Base-by-base conservation (phyloP, 129 eudicot genomes). In the Artemisia annua region DNA sequence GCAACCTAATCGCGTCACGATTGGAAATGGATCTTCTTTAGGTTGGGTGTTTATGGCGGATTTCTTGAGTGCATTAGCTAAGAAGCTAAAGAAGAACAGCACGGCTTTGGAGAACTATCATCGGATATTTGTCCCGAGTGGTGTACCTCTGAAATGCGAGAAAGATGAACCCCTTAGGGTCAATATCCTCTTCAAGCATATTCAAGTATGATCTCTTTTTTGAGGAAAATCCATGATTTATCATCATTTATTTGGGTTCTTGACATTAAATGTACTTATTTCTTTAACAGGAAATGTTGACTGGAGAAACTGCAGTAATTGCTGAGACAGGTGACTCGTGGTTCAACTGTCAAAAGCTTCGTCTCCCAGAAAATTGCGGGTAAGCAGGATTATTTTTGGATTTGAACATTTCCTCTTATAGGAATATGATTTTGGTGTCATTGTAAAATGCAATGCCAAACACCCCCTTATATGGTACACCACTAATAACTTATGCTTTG, bases 321-420 rank as follows among this genome's bases (percentile, higher is more conserved):
- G 94, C 97, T 17, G 94, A 92, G 82, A 92, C 97, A n/a, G 97
- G 97, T 44, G 97, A 92, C 72, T 92, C 96, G 0, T 92, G 97
- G 97, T 92, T 92, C 79, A 92, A 89, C 50, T 92, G 97, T 83
- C 97, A 88, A 63, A 92, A 92, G 89, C 93, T 92, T 43, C 78
- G 76, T 8, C 91, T 89, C 61, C 96, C 97, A 28, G 86, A 89
- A 71, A 86, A 83, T 67, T 88, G 97, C 75, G 94, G 91, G 97
- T 88, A 79, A 68, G 85, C 30, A 44, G 10, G 10, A 48, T 44
- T 73, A 13, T 69, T 49, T 14, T 1, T n/a, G 26, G 22, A 60
- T 18, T 26, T 17, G n/a, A 60, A 51, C 10, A 48, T 48, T 13
- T 17, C 16, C 63, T 60, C 26, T 24, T 48, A 58, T 72, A n/a